phyloP scores from a whole-genome alignment of 306 rosid genomes.

The Myrica gale region DNA sequence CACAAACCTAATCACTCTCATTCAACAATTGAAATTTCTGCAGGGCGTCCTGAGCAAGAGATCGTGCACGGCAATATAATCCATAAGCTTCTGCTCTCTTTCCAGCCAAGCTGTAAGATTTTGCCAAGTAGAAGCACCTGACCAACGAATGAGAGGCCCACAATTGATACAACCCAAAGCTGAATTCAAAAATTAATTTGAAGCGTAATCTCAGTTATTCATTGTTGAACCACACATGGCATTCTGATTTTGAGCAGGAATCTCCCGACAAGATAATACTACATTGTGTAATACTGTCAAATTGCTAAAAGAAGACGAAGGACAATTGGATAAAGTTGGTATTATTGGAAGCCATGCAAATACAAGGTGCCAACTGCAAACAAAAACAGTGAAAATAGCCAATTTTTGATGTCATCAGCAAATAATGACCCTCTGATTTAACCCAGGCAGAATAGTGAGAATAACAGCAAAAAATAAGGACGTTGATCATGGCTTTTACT shows the following conservation, averaged over 20 bases:
- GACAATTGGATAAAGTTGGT: background rate
- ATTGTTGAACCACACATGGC: background rate
- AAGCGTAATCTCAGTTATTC: slow-evolving; percentile 1
- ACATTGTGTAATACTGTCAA: background rate
- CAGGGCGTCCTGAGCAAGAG: slow-evolving; percentile 46
- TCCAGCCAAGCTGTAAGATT: slow-evolving; percentile 88
- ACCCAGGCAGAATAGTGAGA: background rate
- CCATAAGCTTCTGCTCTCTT: slow-evolving; percentile 92
- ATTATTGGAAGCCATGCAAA: background rate
- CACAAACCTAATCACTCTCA: slow-evolving; percentile 36
- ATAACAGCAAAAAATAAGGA: background rate
- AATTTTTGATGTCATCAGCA: background rate
- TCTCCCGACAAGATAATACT: background rate
- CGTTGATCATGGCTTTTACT: background rate
- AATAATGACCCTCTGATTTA: background rate
- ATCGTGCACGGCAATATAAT: slow-evolving; percentile 65
- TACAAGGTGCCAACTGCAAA: background rate
- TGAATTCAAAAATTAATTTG: background rate
- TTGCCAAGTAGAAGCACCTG: slow-evolving; percentile 93
- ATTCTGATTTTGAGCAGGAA: background rate
- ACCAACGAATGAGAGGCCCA: slow-evolving; percentile 17
- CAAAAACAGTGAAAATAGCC: background rate
- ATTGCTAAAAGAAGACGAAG: background rate
- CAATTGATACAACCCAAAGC: background rate
- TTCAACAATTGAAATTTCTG: slow-evolving; percentile 26